Evolutionary conservation across 202 grass and related monocot genomes (phyloP).

Genomic region (Setaria italica): DNA sequence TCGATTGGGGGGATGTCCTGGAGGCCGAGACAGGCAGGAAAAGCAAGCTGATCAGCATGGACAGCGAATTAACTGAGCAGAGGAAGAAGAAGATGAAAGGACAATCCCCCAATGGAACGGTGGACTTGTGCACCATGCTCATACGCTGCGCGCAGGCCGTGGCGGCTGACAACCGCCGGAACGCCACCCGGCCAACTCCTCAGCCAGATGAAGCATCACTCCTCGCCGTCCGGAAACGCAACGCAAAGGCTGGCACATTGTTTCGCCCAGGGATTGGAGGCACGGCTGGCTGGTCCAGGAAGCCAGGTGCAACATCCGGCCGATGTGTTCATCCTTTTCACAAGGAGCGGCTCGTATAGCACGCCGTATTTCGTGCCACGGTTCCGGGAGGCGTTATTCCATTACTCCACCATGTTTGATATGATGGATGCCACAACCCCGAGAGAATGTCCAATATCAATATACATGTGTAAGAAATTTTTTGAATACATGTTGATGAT

Average conservation of each 20-base stretch:
- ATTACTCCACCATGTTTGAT: conserved; percentile 65
- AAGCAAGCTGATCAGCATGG: conserved; percentile 26
- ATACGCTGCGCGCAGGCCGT: conserved; percentile 59
- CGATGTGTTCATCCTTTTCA: conserved; percentile 51
- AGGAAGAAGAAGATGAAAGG: background rate
- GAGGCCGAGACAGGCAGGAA: conserved; percentile 35
- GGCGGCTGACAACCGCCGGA: conserved; percentile 49
- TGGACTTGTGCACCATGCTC: conserved; percentile 58
- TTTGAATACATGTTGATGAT: too few species aligned
- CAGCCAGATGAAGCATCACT: conserved; percentile 60
- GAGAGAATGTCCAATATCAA: too few species aligned
- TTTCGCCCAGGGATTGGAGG: conserved; percentile 71
- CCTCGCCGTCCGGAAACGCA: conserved; percentile 56
- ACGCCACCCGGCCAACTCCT: conserved; percentile 52
- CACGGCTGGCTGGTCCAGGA: conserved; percentile 62
- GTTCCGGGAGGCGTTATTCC: conserved; percentile 62
- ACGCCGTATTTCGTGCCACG: conserved; percentile 62
- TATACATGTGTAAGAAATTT: too few species aligned
- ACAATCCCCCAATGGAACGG: background rate
- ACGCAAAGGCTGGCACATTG: conserved; percentile 68
- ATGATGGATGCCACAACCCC: conserved; percentile 69
- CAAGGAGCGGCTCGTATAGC: conserved; percentile 42
- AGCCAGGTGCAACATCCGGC: conserved; percentile 25
- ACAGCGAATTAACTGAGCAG: too few species aligned
- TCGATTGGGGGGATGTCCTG: conserved; percentile 32